Base-by-base conservation (phyloP, 1,284 basidiomycete species). In the Athelia sp. region DNA sequence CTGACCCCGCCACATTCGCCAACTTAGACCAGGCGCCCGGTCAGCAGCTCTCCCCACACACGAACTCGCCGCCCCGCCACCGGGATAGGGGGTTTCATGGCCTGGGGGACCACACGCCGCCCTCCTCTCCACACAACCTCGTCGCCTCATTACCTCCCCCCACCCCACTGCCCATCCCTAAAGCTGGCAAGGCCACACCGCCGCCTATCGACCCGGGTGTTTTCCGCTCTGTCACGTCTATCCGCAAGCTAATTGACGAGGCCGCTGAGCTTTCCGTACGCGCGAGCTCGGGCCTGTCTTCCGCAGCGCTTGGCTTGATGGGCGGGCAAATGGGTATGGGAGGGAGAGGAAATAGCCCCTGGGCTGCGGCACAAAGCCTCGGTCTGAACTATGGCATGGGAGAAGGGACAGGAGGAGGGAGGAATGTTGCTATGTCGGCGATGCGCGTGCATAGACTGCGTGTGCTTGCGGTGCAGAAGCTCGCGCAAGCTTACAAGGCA, bases 191-290 rank as follows among this genome's bases (percentile, higher is more conserved):
- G 55, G 73, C 82, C 1, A 77, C 77, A 0, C 90, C 90, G 0
- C 87, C 88, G 0, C 90, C 88, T 15, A 88, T 93, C 47, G 89
- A 92, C 59, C 87, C 89, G 1, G 88, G 87, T 40, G 87, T 90
- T 1, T 90, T 93, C 58, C 78, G 81, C 24, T 84, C 78, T 46
- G 82, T 91, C 23, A 73, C 79, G 0, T 71, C 75, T 24, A 90
- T 92, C 49, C 80, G 90, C 22, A 70, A 80, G 45, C 78, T 91
- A 31, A 87, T 93, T 53, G 89, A 93, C 62, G 89, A 91, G 60
- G 90, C 90, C 1, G 79, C 89, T 0, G 89, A 90, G 60, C 73
- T 92, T 4, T 86, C 85, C 13, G 84, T 92, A 4, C 82, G 90
- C 34, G 89, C 90, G 15, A 80, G 85, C 11, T 90, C 87, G 3